Evolutionary conservation across 306 rosid species (phyloP).

Genomic region (Cicer pinnatifidum): DNA sequence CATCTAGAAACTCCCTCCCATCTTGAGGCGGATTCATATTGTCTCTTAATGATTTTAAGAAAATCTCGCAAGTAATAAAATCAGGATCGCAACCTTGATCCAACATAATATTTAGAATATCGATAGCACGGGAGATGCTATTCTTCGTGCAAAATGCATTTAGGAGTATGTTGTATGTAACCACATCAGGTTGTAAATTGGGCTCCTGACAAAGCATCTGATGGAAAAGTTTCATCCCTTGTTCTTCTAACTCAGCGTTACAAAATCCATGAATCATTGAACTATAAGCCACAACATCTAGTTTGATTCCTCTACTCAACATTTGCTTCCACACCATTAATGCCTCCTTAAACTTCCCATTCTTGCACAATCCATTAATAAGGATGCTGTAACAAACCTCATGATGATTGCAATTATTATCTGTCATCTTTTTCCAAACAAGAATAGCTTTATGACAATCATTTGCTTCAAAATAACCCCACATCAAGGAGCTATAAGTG

Average conservation of each 20-base stretch:
- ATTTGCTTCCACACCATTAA: slow-evolving; percentile 89
- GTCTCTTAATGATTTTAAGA: slow-evolving; percentile 73
- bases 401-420: slow-evolving; percentile 49
- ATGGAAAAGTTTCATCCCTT: slow-evolving; percentile 82
- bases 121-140: slow-evolving; percentile 68
- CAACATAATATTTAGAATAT: slow-evolving; percentile 75
- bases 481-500: slow-evolving; percentile 82
- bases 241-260: slow-evolving; percentile 66
- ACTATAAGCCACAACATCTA: slow-evolving; percentile 90
- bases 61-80: slow-evolving; percentile 67
- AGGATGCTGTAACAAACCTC: slow-evolving; percentile 78
- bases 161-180: slow-evolving; percentile 77
- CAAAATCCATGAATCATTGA: slow-evolving; percentile 94
- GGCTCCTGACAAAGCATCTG: slow-evolving; percentile 79
- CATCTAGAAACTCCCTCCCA: slow-evolving; percentile 85
- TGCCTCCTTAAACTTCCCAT: slow-evolving; percentile 75
- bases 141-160: slow-evolving; percentile 69
- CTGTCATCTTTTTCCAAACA: slow-evolving; percentile 79
- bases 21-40: slow-evolving; percentile 76
- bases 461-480: slow-evolving; percentile 69
- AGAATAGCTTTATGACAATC: slow-evolving; percentile 67
- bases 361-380: slow-evolving; percentile 76
- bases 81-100: slow-evolving; percentile 87
- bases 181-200: slow-evolving; percentile 72
- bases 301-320: slow-evolving; percentile 73